Base-by-base conservation (phyloP, 371 early-diverging fungal species). In the Mortierella sp. region DNA sequence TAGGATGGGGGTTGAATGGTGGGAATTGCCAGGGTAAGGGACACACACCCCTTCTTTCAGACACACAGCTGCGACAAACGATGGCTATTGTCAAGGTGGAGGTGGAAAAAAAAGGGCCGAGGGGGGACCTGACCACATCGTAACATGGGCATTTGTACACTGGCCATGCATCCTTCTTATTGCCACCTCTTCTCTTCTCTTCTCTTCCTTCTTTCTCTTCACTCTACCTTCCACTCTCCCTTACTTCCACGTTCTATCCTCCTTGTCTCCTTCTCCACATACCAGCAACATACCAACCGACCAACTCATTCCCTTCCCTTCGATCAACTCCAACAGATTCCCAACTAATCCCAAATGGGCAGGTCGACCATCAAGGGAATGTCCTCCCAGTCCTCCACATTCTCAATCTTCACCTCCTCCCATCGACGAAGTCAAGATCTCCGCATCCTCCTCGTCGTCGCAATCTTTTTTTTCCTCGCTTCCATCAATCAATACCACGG, bases 381-480 rank as follows among this genome's bases (percentile, higher is more conserved):
- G 29, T 32, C 44, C 51, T 38, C 41, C 16, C 29, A 16, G 5
- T 32, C 35, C 35, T 65, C 65, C 7, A 21, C 65, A 65, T 65
- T 65, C 65, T 21, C 72, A 5, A n/a, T 81, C 41, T 56, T 81
- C 14, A 14, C 70, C 14, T 51, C 77, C 44, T 6, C 73, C 5
- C 55, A 73, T 54, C 76, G 81, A 29, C 74, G 73, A 58, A 65
- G 73, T 10, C 81, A 81, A 44, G 76, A 72, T 11, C 46, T 76
- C 32, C 81, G 81, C 65, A 58, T 81, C 60, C 51, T 76, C 48
- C 46, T 68, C 70, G 44, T 73, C 56, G 41, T 81, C 70, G 24
- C 58, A 55, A 81, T 76, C 74, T 81, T 82, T 63, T 77, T 82
- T 75, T 63, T 82, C 48, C 63, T 82, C 29, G 82, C 82, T 24